Evolutionary conservation across 768 basidiomycete species (phyloP).

Genomic region (Pleurotus cornucopiae): DNA sequence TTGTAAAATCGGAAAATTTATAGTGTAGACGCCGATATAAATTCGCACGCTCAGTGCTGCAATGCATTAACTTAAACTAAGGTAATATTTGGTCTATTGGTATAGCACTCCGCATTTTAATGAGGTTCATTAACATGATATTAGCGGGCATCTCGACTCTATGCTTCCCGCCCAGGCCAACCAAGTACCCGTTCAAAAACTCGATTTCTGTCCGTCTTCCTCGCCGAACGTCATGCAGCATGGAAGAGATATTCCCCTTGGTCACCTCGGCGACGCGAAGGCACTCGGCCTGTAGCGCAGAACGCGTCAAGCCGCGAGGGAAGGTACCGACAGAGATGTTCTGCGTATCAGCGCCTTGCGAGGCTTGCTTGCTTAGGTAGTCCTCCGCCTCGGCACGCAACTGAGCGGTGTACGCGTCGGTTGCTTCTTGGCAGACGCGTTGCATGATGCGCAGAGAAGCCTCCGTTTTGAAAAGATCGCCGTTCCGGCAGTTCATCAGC

Average conservation of each 20-base stretch:
- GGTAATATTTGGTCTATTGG: slow-evolving; percentile 43
- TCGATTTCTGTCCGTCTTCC: slow-evolving; percentile 73
- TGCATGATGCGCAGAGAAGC: slow-evolving; percentile 41
- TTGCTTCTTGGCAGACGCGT: slow-evolving; percentile 69
- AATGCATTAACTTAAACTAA: background rate
- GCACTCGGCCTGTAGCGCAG: slow-evolving; percentile 52
- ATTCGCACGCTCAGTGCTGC: background rate
- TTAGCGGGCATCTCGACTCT: slow-evolving; percentile 56
- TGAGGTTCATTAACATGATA: slow-evolving; percentile 45
- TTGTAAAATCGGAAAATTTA: background rate
- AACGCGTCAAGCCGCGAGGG: slow-evolving; percentile 39
- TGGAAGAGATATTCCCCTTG: slow-evolving; percentile 70
- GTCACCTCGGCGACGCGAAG: slow-evolving; percentile 55
- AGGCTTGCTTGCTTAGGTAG: slow-evolving; percentile 26
- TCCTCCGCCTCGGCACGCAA: slow-evolving; percentile 34
- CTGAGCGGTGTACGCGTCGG: slow-evolving; percentile 52
- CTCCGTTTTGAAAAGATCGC: slow-evolving; percentile 52
- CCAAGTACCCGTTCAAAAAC: slow-evolving; percentile 81
- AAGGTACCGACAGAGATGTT: slow-evolving; percentile 30
- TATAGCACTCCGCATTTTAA: slow-evolving; percentile 53
- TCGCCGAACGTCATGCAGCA: slow-evolving; percentile 67
- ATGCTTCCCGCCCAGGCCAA: slow-evolving; percentile 53
- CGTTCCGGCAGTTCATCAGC: slow-evolving; percentile 75
- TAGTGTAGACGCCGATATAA: background rate
- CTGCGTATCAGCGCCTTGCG: slow-evolving; percentile 22